Conservation (phyloP, 306 rosid species). For the Cercis canadensis region DNA sequence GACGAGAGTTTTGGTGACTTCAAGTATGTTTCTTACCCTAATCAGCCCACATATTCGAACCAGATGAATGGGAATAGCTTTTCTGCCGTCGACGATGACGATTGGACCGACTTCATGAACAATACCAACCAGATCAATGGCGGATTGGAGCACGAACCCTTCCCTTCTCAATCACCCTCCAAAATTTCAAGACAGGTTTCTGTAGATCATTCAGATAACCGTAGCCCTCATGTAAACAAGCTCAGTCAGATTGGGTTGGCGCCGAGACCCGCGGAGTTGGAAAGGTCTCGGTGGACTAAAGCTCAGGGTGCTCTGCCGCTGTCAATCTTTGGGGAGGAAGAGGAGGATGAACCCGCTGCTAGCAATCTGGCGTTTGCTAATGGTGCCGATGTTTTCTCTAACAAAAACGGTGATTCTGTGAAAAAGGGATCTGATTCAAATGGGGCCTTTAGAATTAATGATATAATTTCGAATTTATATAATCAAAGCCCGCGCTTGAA, state of each 20-base stretch:
- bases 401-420: slow-evolving; percentile 34
- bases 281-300: slow-evolving; percentile 48
- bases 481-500: slow-evolving; percentile 41
- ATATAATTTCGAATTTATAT: slow-evolving; percentile 58
- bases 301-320: slow-evolving; percentile 81
- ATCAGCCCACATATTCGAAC: slow-evolving; percentile 33
- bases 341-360: slow-evolving; percentile 36
- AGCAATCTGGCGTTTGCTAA: slow-evolving; percentile 33
- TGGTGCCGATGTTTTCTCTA: slow-evolving; percentile 33
- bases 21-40: slow-evolving; percentile 40
- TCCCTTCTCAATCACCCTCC: slow-evolving; percentile 24
- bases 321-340: slow-evolving; percentile 81
- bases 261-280: slow-evolving; percentile 26
- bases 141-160: slow-evolving; percentile 31
- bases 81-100: slow-evolving; percentile 45
- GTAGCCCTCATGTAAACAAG: slow-evolving; percentile 23
- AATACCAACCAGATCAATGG: slow-evolving; percentile 55
- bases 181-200: slow-evolving; percentile 26
- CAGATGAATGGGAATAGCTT: slow-evolving; percentile 28
- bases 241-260: slow-evolving; percentile 24
- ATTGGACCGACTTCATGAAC: slow-evolving; percentile 73
- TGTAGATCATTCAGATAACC: slow-evolving; percentile 4
- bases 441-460: slow-evolving; percentile 46
- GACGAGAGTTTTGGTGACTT: slow-evolving; percentile 82
- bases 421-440: slow-evolving; percentile 50